These are phyloP conservation scores for Centella asiatica DNA, from an alignment of 129 eudicot genomes.

Conservation along the genomic window DNA sequence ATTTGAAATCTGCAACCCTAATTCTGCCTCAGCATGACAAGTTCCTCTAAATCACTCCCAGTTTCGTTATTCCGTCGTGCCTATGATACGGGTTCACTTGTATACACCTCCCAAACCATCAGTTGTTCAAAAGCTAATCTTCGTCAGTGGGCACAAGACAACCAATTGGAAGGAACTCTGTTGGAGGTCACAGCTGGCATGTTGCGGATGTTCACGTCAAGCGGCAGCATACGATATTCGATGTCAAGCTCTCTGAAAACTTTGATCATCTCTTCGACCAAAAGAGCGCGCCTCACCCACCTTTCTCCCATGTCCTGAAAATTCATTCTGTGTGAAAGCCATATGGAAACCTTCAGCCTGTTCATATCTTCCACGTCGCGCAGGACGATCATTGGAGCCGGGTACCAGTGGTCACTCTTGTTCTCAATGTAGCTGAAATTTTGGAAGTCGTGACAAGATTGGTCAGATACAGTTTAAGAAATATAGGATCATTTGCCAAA, in stretches of 20 bases:
- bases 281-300: constrained; percentile 43
- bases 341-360: constrained; percentile 37
- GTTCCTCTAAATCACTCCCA: background rate
- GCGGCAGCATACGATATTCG: constrained; percentile 45
- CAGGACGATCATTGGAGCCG: constrained; percentile 33
- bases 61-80: background rate
- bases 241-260: constrained; percentile 40
- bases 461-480: background rate
- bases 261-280: constrained; percentile 44
- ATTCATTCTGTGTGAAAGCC: constrained; percentile 50
- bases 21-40: too few relatives aligned
- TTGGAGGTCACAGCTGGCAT: constrained; percentile 19
- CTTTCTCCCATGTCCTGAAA: constrained; percentile 52
- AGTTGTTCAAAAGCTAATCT: too few relatives aligned
- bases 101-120: too few relatives aligned
- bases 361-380: constrained; percentile 39
- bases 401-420: constrained; percentile 54
- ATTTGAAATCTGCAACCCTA: too few relatives aligned
- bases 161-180: constrained; percentile 37
- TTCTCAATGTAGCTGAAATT: constrained; percentile 39
- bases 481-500: too few relatives aligned
- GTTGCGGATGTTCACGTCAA: constrained; percentile 36
- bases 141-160: constrained; percentile 20
- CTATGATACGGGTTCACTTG: too few relatives aligned
- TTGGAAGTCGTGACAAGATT: background rate